A percentile compares a stretch with the other conserved stretches of the same genome.
Evolutionary conservation across 768 basidiomycete genomes (phyloP).

Genomic region (Peribolospora kevripleyi): DNA sequence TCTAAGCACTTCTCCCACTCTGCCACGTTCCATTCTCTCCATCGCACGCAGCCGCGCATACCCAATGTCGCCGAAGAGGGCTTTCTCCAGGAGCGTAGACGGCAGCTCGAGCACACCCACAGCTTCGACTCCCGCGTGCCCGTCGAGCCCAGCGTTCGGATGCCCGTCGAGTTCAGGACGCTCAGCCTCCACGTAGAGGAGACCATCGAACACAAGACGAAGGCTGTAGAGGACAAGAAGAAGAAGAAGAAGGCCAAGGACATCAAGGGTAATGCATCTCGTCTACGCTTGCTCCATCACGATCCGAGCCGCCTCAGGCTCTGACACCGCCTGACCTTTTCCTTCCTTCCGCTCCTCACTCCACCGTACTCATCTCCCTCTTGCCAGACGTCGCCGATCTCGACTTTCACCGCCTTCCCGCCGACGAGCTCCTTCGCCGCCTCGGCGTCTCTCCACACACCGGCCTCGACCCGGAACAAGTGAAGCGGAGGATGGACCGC

Average conservation of each 20-base stretch:
- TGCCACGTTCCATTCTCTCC: too few relatives aligned
- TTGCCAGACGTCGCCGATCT: constrained; percentile 22
- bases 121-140: neutral
- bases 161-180: constrained; percentile 19
- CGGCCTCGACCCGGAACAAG: constrained; percentile 31
- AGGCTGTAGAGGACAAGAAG: neutral
- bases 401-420: constrained; percentile 28
- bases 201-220: neutral
- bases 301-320: too few relatives aligned
- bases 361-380: too few relatives aligned
- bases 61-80: too few relatives aligned
- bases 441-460: constrained; percentile 25
- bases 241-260: neutral
- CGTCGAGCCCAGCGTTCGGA: neutral
- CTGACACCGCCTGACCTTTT: too few relatives aligned
- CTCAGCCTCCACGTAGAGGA: constrained; percentile 26
- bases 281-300: too few relatives aligned
- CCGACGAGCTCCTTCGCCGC: constrained; percentile 24
- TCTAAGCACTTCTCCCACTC: too few relatives aligned
- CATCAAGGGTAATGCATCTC: too few relatives aligned
- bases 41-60: too few relatives aligned
- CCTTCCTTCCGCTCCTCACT: too few relatives aligned
- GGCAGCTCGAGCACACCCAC: neutral
- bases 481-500: constrained; percentile 25
- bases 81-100: too few relatives aligned